Evolutionary conservation across 1,284 basidiomycete species (phyloP).

Genomic region (Irpex sp.): DNA sequence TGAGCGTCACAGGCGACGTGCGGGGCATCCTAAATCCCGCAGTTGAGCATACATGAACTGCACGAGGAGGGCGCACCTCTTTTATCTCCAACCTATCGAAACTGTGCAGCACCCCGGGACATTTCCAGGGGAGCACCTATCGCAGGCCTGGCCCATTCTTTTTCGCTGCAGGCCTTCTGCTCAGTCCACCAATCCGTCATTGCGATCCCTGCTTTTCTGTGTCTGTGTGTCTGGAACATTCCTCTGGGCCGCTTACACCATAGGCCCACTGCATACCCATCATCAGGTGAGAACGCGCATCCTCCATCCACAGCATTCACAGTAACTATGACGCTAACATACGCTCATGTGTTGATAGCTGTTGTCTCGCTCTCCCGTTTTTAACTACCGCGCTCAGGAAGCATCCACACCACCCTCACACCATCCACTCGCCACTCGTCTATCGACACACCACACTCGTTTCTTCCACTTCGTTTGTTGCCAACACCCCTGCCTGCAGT

Average conservation of each 20-base stretch:
- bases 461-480: not conserved
- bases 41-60: constrained; percentile 37
- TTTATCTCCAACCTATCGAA: not conserved
- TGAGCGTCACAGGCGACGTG: constrained; percentile 85
- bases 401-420: not conserved
- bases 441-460: not conserved
- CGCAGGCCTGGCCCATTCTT: not conserved
- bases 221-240: not conserved
- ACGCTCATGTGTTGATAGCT: not conserved
- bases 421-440: not conserved
- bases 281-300: not conserved
- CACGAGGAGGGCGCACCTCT: not conserved
- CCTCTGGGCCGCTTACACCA: not conserved
- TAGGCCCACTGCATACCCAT: not conserved
- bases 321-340: not conserved
- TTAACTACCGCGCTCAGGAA: not conserved
- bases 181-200: not conserved
- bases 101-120: not conserved
- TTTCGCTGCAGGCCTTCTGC: not conserved
- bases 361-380: not conserved
- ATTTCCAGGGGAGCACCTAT: not conserved
- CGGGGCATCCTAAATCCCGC: constrained; percentile 88
- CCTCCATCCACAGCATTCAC: not conserved
- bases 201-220: not conserved
- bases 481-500: not conserved